These are phyloP conservation scores for Achaetomium macrosporum DNA, from an alignment of 2,329 filamentous ascomycete genomes.

Conservation along the genomic window DNA sequence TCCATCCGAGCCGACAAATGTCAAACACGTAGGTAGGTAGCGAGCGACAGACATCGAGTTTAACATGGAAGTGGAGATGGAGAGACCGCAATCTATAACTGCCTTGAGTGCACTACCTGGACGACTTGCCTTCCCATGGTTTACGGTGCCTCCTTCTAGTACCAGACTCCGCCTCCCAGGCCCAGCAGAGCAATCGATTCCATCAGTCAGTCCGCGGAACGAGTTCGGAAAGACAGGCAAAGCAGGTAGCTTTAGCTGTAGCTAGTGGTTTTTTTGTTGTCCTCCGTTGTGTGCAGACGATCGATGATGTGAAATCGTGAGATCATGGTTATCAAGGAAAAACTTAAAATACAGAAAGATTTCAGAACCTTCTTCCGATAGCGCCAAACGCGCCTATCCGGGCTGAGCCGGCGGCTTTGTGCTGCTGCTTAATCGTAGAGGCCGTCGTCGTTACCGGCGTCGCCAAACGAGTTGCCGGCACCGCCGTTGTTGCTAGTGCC, in stretches of 20 bases:
- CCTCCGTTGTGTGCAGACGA: too few species aligned
- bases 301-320: too few species aligned
- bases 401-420: not conserved
- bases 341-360: too few species aligned
- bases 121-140: not conserved
- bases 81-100: not conserved
- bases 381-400: too few species aligned
- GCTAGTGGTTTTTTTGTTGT: too few species aligned
- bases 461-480: slow-evolving; percentile 65
- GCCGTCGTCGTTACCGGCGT: slow-evolving; percentile 89
- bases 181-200: slow-evolving; percentile 1
- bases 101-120: not conserved
- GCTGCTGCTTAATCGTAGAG: slow-evolving; percentile 77
- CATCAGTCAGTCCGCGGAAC: not conserved
- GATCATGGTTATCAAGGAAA: too few species aligned
- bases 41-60: too few species aligned
- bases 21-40: too few species aligned
- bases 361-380: too few species aligned
- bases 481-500: slow-evolving; percentile 59
- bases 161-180: slow-evolving; percentile 6
- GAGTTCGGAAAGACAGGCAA: not conserved
- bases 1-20: too few species aligned
- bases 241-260: not conserved
- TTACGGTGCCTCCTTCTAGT: not conserved
- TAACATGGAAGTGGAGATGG: not conserved